These are phyloP conservation scores for Plectosphaerella sp. DNA, from an alignment of 2,329 filamentous ascomycete genomes.

Conservation along the genomic window DNA sequence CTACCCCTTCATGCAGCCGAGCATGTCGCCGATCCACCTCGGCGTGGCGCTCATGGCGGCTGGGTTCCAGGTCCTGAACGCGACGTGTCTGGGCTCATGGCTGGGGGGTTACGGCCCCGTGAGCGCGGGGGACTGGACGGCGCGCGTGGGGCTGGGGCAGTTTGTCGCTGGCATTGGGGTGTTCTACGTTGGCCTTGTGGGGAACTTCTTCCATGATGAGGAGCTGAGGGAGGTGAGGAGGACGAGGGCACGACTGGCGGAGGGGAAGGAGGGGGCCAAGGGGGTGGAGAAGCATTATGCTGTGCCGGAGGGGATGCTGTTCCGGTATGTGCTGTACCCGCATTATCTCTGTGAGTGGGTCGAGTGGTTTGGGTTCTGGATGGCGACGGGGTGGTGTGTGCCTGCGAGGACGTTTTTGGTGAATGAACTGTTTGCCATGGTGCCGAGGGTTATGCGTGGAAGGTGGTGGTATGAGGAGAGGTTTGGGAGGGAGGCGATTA, in stretches of 20 bases:
- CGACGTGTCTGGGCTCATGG: constrained; percentile 72
- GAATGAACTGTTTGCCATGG: constrained; percentile 87
- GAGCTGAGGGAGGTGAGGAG: constrained; percentile 82
- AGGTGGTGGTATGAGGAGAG: constrained; percentile 80
- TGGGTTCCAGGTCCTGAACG: constrained; percentile 78
- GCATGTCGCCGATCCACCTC: constrained; percentile 85
- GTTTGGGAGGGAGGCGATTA: constrained; percentile 82
- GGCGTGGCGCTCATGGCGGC: constrained; percentile 61
- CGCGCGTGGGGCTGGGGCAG: constrained; percentile 34
- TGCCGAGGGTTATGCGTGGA: constrained; percentile 78
- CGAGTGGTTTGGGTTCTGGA: constrained; percentile 88
- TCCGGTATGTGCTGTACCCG: constrained; percentile 78
- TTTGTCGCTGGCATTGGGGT: constrained; percentile 64
- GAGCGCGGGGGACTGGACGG: constrained; percentile 46
- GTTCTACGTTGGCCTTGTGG: constrained; percentile 71
- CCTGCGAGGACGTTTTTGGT: constrained; percentile 79
- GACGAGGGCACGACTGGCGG: constrained; percentile 57
- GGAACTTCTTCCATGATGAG: constrained; percentile 87
- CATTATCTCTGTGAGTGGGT: constrained; percentile 98
- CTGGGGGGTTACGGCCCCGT: constrained; percentile 75
- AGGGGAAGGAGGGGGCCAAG: constrained; percentile 32
- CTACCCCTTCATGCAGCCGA: constrained; percentile 77
- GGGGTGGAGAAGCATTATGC: constrained; percentile 76
- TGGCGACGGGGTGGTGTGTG: constrained; percentile 65
- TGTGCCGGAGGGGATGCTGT: constrained; percentile 79